Percentiles rank a stretch among this genome's conserved stretches.
phyloP scores from a whole-genome alignment of 495 filamentous ascomycete species.

The Neurospora cerealis region DNA sequence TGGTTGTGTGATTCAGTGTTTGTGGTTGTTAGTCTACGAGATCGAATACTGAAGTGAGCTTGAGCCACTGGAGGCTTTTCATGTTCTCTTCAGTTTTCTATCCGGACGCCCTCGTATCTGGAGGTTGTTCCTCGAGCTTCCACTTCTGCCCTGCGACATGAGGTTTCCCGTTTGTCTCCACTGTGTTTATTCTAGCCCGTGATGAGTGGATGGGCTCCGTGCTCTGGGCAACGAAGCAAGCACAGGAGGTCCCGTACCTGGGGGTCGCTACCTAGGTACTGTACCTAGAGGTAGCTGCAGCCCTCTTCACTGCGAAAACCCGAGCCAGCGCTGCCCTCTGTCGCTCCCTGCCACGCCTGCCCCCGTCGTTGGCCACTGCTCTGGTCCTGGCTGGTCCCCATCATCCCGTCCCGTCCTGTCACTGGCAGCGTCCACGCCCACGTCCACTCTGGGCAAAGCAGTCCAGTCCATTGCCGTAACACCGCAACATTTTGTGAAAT shows the following conservation, averaged over 20 bases:
- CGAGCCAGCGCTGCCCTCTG: neutral
- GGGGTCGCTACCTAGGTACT: neutral
- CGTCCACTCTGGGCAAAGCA: neutral
- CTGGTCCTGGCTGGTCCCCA: neutral
- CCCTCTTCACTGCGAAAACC: neutral
- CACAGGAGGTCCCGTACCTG: neutral
- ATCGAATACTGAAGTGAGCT: neutral
- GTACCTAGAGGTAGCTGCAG: neutral
- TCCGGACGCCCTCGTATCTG: neutral
- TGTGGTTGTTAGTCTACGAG: neutral
- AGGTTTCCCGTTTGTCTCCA: neutral
- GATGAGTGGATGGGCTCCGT: neutral
- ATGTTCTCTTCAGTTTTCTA: neutral
- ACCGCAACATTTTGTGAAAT: constrained; percentile 32
- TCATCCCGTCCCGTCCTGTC: neutral
- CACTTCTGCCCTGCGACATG: neutral
- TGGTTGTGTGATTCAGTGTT: neutral
- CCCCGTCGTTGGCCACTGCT: neutral
- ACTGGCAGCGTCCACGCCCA: neutral
- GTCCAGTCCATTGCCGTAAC: constrained; percentile 17
- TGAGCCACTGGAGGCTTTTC: neutral
- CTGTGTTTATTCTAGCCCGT: neutral
- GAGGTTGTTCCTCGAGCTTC: neutral
- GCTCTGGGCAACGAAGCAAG: neutral
- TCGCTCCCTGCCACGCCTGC: neutral